Evolutionary conservation across 352 stramenopile genomes (phyloP).

Genomic region (Phytopythium sindhum): DNA sequence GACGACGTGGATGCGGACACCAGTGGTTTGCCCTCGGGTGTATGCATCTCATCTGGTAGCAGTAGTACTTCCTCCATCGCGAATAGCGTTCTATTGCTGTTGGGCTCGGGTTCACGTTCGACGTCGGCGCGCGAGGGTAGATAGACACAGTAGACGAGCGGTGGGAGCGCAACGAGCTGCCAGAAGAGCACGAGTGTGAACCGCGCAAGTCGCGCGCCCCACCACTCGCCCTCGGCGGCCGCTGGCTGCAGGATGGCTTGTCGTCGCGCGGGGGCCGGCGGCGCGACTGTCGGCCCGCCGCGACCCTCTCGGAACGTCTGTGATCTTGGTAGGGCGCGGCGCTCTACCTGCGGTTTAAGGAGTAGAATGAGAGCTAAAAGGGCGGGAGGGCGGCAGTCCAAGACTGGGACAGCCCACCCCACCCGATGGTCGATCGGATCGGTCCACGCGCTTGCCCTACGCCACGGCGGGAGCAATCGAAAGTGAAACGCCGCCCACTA

Average conservation of each 20-base stretch:
- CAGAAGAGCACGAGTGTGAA: slow-evolving; percentile 30
- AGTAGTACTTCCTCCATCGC: background rate
- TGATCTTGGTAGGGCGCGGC: background rate
- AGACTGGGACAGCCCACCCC: too few species aligned
- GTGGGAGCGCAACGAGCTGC: slow-evolving; percentile 18
- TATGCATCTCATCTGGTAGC: background rate
- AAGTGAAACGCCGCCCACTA: background rate
- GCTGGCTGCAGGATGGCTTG: slow-evolving; percentile 1
- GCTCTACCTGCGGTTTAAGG: too few species aligned
- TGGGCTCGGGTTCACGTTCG: slow-evolving; percentile 1
- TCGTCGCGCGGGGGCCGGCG: background rate
- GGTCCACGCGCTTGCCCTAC: too few species aligned
- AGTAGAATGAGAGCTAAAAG: too few species aligned
- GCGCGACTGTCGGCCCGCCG: background rate
- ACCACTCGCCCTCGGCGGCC: slow-evolving; percentile 16
- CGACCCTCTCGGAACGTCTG: background rate
- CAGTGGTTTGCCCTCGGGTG: background rate
- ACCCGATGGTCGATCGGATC: too few species aligned
- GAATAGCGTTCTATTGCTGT: background rate
- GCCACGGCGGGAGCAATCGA: background rate
- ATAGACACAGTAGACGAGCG: slow-evolving; percentile 5
- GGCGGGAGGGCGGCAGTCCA: too few species aligned
- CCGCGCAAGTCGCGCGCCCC: slow-evolving; percentile 31
- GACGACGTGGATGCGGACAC: background rate
- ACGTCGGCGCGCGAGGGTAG: background rate